A percentile compares a stretch with the other conserved stretches of the same genome.
These are phyloP conservation scores for Boletus rufocinnamomeus DNA, from an alignment of 768 basidiomycete genomes.

Conservation along the genomic window DNA sequence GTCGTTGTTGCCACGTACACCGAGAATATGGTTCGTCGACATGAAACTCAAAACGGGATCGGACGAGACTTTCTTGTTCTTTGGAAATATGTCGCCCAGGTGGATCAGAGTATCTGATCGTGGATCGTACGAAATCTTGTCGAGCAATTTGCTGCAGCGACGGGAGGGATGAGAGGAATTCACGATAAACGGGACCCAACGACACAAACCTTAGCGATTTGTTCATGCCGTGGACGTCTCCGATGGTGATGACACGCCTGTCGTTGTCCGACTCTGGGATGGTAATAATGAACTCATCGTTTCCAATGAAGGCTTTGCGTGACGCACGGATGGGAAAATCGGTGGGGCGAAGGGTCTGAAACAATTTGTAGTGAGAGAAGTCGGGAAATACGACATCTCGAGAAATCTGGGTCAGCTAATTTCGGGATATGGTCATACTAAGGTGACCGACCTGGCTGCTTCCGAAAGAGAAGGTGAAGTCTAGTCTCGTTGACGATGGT, in stretches of 20 bases:
- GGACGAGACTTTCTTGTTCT: slow-evolving; percentile 56
- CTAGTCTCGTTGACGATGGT: slow-evolving; percentile 28
- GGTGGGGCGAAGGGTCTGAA: slow-evolving; percentile 44
- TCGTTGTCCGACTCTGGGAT: slow-evolving; percentile 47
- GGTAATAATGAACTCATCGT: neutral
- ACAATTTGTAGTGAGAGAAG: slow-evolving; percentile 50
- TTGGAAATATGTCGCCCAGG: slow-evolving; percentile 81
- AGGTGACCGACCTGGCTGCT: slow-evolving; percentile 19
- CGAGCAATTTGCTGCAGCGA: slow-evolving; percentile 56
- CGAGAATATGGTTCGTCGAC: slow-evolving; percentile 60
- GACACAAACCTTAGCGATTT: slow-evolving; percentile 60
- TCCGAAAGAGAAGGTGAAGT: slow-evolving; percentile 3
- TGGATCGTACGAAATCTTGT: slow-evolving; percentile 59
- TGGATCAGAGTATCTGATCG: slow-evolving; percentile 72
- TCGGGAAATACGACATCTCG: slow-evolving; percentile 42
- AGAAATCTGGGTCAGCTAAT: neutral
- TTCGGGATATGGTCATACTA: neutral
- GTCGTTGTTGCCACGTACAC: slow-evolving; percentile 95
- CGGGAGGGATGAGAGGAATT: slow-evolving; percentile 3
- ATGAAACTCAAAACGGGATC: slow-evolving; percentile 66
- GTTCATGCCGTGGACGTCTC: slow-evolving; percentile 88
- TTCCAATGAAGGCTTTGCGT: neutral
- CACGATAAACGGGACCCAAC: neutral
- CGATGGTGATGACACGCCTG: slow-evolving; percentile 71
- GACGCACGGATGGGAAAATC: slow-evolving; percentile 58